phyloP scores from a whole-genome alignment of 495 filamentous ascomycete species.

The Penicillium roqueforti region DNA sequence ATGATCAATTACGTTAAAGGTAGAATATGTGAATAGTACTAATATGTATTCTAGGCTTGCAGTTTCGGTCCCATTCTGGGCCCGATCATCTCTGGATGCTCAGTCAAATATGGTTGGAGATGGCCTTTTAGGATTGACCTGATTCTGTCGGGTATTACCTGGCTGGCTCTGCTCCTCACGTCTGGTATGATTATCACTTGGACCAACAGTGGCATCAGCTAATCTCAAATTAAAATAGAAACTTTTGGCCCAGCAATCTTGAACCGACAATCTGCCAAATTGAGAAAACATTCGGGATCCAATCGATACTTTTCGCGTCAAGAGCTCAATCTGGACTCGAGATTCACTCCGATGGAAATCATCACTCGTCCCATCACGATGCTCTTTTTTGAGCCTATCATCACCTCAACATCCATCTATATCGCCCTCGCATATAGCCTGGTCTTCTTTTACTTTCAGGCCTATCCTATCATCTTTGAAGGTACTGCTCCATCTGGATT shows the following conservation, averaged over 20 bases:
- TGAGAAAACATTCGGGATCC: constrained; percentile 56
- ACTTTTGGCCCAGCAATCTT: constrained; percentile 73
- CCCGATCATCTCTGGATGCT: constrained; percentile 64
- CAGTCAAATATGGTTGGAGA: constrained; percentile 55
- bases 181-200: constrained; percentile 36
- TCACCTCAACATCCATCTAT: constrained; percentile 64
- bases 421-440: constrained; percentile 67
- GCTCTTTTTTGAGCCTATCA: constrained; percentile 55
- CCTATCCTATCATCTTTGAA: constrained; percentile 62
- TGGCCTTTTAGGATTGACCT: constrained; percentile 63
- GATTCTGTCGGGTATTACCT: constrained; percentile 50
- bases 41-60: constrained; percentile 44
- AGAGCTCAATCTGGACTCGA: constrained; percentile 37
- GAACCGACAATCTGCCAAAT: constrained; percentile 55
- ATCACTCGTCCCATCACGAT: constrained; percentile 49
- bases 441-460: constrained; percentile 67
- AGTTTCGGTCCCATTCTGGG: constrained; percentile 63
- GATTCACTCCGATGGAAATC: constrained; percentile 39
- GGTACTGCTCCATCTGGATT: constrained; percentile 10
- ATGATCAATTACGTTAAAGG: neutral
- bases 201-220: neutral
- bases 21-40: neutral
- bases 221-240: constrained; percentile 30
- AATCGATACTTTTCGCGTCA: constrained; percentile 33
- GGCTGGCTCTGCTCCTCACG: constrained; percentile 42